Conservation (phyloP, 2,329 filamentous ascomycete species). For the Rhexocercosporidium sp. region DNA sequence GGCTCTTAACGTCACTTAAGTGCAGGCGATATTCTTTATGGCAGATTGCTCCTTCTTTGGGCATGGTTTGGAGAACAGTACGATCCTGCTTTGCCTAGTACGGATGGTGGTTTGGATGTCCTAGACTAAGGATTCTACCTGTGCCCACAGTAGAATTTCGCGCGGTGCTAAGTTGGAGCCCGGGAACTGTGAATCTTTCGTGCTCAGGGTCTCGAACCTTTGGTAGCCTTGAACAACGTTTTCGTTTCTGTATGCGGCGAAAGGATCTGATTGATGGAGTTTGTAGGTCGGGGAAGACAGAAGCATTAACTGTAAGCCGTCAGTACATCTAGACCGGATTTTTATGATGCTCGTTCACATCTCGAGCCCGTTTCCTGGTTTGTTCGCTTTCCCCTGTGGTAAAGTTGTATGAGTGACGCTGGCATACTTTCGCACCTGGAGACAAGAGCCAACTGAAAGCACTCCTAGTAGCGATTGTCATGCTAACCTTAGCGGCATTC, state of each 20-base stretch:
- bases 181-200: slow-evolving; percentile 51
- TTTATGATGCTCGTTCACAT: not conserved
- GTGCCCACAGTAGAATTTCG: slow-evolving; percentile 48
- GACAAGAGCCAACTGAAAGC: slow-evolving; percentile 62
- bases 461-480: slow-evolving; percentile 66
- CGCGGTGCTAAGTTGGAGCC: slow-evolving; percentile 61
- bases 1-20: slow-evolving; percentile 36
- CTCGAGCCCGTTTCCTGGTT: not conserved
- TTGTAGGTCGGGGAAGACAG: slow-evolving; percentile 42
- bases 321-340: not conserved
- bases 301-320: slow-evolving; percentile 51
- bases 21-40: slow-evolving; percentile 47
- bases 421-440: slow-evolving; percentile 43
- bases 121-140: slow-evolving; percentile 62
- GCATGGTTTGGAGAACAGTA: slow-evolving; percentile 41
- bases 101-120: slow-evolving; percentile 57
- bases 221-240: slow-evolving; percentile 52
- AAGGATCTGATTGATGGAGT: not conserved
- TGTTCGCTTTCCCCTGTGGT: not conserved
- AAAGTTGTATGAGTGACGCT: slow-evolving; percentile 42
- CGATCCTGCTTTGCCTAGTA: slow-evolving; percentile 23
- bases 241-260: not conserved
- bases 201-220: slow-evolving; percentile 57
- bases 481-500: slow-evolving; percentile 58
- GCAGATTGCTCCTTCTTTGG: slow-evolving; percentile 48